phyloP scores from a whole-genome alignment of 768 basidiomycete genomes.

The Kwoniella dendrophila region DNA sequence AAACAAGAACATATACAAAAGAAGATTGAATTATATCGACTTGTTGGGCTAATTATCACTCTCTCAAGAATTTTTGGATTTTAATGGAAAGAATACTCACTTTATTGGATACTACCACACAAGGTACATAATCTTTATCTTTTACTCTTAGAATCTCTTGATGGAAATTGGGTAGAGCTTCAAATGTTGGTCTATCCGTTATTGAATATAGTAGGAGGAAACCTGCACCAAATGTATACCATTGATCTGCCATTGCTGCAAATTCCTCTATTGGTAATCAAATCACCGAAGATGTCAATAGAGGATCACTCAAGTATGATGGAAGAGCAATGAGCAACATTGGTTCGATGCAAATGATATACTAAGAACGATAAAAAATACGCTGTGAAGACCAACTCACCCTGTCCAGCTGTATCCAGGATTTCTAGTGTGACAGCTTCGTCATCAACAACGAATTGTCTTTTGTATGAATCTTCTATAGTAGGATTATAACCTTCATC shows the following conservation, averaged over 20 bases:
- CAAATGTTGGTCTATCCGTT: constrained; percentile 59
- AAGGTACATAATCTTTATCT: constrained; percentile 59
- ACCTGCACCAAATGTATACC: constrained; percentile 57
- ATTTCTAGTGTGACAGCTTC: constrained; percentile 60
- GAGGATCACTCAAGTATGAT: too few species aligned
- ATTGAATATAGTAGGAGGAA: constrained; percentile 62
- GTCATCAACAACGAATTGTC: constrained; percentile 60
- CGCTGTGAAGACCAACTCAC: constrained; percentile 27
- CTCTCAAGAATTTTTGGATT: neutral
- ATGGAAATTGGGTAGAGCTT: constrained; percentile 59
- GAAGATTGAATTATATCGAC: neutral
- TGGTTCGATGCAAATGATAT: too few species aligned
- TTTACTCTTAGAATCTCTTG: constrained; percentile 59
- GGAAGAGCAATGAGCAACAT: too few species aligned
- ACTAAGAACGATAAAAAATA: too few species aligned
- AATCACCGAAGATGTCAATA: neutral
- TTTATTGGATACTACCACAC: constrained; percentile 61
- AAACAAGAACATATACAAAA: neutral
- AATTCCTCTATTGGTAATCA: constrained; percentile 42
- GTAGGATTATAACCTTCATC: constrained; percentile 60
- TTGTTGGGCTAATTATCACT: neutral
- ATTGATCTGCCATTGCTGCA: constrained; percentile 56
- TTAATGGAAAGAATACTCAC: constrained; percentile 38
- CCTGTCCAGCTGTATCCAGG: constrained; percentile 61
- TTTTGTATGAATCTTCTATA: constrained; percentile 58